phyloP scores from a whole-genome alignment of 2,329 filamentous ascomycete species.

The Hymenoscyphus occultus region DNA sequence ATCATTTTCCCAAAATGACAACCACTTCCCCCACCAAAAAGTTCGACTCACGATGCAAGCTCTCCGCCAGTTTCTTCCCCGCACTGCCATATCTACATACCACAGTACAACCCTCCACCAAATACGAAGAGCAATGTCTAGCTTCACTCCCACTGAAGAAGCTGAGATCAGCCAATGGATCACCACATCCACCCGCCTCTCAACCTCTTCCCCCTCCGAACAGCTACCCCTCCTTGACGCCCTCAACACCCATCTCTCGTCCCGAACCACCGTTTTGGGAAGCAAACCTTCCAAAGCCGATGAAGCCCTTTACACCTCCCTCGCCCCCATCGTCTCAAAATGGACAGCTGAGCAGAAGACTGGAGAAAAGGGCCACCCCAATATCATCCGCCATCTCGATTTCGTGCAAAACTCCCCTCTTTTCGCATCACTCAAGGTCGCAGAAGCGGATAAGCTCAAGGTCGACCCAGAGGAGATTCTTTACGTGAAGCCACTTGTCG shows the following conservation, averaged over 20 bases:
- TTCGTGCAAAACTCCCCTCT: conserved; percentile 90
- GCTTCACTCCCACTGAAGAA: conserved; percentile 76
- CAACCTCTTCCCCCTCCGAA: conserved; percentile 52
- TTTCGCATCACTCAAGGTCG: conserved; percentile 62
- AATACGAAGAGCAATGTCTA: conserved; percentile 57
- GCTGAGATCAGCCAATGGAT: conserved; percentile 89
- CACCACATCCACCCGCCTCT: conserved; percentile 70
- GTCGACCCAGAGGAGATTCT: conserved; percentile 78
- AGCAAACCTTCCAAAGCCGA: conserved; percentile 87
- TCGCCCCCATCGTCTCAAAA: conserved; percentile 71
- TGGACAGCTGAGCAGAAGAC: conserved; percentile 88
- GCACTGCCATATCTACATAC: neutral
- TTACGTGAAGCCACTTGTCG: conserved; percentile 83
- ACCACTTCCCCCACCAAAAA: neutral
- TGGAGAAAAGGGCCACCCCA: conserved; percentile 81
- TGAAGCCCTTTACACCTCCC: conserved; percentile 74
- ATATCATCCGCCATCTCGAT: conserved; percentile 88
- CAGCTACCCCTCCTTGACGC: conserved; percentile 66
- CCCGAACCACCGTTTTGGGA: conserved; percentile 84
- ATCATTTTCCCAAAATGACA: neutral
- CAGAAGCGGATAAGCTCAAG: conserved; percentile 69
- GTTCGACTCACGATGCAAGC: conserved; percentile 1
- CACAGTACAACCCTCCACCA: neutral
- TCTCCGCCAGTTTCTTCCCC: neutral
- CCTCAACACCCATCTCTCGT: conserved; percentile 83